A percentile compares a stretch with the other conserved stretches of the same genome.
phyloP scores from a whole-genome alignment of 441 rosid species.

The Erysimum pusillum region DNA sequence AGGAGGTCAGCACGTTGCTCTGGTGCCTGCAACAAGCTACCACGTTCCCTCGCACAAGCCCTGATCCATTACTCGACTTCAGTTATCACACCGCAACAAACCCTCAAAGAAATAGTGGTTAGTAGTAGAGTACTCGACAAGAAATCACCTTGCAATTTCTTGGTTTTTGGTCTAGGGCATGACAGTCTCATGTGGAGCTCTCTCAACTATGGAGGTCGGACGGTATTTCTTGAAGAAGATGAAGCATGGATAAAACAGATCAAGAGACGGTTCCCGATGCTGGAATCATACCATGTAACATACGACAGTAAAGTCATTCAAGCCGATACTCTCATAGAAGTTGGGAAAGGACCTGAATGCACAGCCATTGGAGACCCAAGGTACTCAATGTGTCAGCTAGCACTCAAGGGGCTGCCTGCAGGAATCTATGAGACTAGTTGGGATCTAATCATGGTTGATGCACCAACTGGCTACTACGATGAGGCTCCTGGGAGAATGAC shows the following conservation, averaged over 20 bases:
- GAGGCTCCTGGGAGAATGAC: constrained; percentile 93
- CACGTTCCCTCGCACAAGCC: constrained; percentile 67
- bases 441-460: constrained; percentile 90
- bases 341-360: constrained; percentile 83
- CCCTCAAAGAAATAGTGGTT: constrained; percentile 74
- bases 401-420: constrained; percentile 74
- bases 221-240: constrained; percentile 86
- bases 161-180: constrained; percentile 92
- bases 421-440: constrained; percentile 74
- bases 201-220: constrained; percentile 91
- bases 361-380: constrained; percentile 69
- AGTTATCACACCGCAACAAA: constrained; percentile 83
- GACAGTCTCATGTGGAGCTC: constrained; percentile 95
- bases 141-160: constrained; percentile 89
- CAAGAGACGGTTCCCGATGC: constrained; percentile 67
- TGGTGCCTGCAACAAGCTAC: constrained; percentile 63
- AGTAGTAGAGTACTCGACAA: constrained; percentile 61
- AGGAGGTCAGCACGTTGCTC: constrained; percentile 51
- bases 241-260: constrained; percentile 88
- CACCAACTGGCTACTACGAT: constrained; percentile 78
- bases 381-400: constrained; percentile 85
- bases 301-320: constrained; percentile 85
- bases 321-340: constrained; percentile 76
- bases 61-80: constrained; percentile 82
- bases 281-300: constrained; percentile 77